A percentile compares a stretch with the other conserved stretches of the same genome.
Evolutionary conservation across 495 filamentous ascomycete species (phyloP).

Genomic region (Penicillium egyptiacum): DNA sequence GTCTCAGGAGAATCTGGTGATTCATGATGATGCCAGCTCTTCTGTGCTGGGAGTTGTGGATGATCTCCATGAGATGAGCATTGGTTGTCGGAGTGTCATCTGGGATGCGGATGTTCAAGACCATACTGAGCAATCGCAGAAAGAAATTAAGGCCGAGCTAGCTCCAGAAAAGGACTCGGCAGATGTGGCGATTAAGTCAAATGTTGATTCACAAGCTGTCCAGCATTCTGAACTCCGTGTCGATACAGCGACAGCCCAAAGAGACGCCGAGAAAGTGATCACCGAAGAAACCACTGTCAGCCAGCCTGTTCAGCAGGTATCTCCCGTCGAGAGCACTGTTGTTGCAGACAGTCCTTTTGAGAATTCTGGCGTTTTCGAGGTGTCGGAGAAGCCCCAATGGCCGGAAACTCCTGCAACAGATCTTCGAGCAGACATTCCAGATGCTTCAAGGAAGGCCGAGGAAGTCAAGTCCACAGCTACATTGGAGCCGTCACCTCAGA

Average conservation of each 20-base stretch:
- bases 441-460: neutral
- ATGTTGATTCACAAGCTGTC: neutral
- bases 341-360: neutral
- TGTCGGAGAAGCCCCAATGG: neutral
- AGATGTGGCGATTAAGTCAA: neutral
- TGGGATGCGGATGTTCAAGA: conserved; percentile 7
- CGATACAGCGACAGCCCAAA: neutral
- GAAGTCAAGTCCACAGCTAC: neutral
- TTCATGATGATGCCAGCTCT: conserved; percentile 24
- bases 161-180: neutral
- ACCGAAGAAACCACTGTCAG: neutral
- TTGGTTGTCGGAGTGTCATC: conserved; percentile 24
- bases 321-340: neutral
- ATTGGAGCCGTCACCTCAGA: neutral
- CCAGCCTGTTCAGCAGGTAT: neutral
- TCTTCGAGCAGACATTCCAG: neutral
- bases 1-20: conserved; percentile 28
- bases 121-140: neutral
- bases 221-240: neutral
- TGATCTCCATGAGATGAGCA: conserved; percentile 22
- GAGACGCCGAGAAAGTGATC: neutral
- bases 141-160: neutral
- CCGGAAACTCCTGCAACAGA: neutral
- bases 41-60: conserved; percentile 32
- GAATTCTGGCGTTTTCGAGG: neutral